Evolutionary conservation across 2,329 filamentous ascomycete genomes (phyloP), one percentile per base, ranked within the genome.

Genomic region (Aspergillus udagawae): DNA sequence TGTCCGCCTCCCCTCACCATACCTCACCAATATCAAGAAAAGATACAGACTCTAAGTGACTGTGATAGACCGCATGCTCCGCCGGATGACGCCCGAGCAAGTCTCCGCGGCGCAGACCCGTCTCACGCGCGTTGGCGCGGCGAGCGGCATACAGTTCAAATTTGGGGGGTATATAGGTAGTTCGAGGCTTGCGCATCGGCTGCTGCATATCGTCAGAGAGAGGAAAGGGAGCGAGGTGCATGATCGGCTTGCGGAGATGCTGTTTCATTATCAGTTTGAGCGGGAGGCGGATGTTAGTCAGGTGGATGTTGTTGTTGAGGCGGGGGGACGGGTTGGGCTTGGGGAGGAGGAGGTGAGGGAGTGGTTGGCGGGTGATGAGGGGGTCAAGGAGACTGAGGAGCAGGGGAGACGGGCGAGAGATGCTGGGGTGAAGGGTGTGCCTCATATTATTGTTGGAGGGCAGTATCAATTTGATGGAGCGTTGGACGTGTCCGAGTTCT

Each of bases 181-280:
- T n/a, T 63, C 62, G 3, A 27, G 59, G n/a, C 54, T 55, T 4
- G 60, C 60, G 32, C 65, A 67, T 51, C 62, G 55, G 32, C 35
- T 63, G 6, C 47, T 67, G 1, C 38, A 59, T 28, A 12, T 62
- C 7, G 56, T 54, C 4, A 28, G 23, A 8, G 20, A 20, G 47
- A 45, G 58, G 4, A 42, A 52, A 20, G 53, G 49, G 1, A 5
- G 20, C 32, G 57, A 51, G 41, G 21, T 50, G 10, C 59, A 62
- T 32, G 56, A 55, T 17, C 38, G 14, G 12, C 52, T 65, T 25
- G 56, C 60, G 0, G 64, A 67, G 32, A 50, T 28, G 3, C 38
- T 66, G 10, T 65, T 67, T 42, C 50, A 49, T 14, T 60, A 52
- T 23, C 63, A 66, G 42, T 65, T 64, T 48, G 64, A 67, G 55